Evolutionary conservation across 306 rosid species (phyloP), one percentile per base, ranked within the genome.

Genomic region (Lagenaria siceraria): DNA sequence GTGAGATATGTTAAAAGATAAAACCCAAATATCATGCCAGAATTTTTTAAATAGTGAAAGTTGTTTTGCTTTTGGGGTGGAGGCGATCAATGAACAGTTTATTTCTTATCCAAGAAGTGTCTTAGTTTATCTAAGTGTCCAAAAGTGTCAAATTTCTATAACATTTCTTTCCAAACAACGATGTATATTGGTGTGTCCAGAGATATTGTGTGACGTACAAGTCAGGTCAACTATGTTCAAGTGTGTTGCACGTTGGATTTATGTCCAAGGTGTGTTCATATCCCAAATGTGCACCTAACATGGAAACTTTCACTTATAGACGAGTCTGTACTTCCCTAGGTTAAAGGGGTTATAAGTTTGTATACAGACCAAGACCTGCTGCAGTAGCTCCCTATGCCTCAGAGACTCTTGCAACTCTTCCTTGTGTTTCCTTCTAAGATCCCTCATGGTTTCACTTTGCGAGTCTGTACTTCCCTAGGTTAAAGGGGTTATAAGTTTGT

Each of bases 391-490:
- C 78, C 90, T 89, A 43, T 88, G 97, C 84, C 86, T 77, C 83
- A 96, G 85, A 52, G 94, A 86, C 75, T 96, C 99, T 35, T 90
- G 97, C 74, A 96, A 87, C 80, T 96, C 99, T 80, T 92, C 98
- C 87, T 90, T 96, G 87, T 96, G 89, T 81, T 90, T 96, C 84
- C 85, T 89, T 81, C 93, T 86, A 76, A 90, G 79, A 71, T 90
- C 96, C 81, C 87, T 84, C n/a, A n/a, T n/a, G n/a, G n/a, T n/a
- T n/a, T n/a, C n/a, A n/a, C n/a, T n/a, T n/a, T n/a, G n/a, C n/a
- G n/a, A n/a, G n/a, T n/a, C n/a, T n/a, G n/a, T n/a, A n/a, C n/a
- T n/a, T n/a, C n/a, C n/a, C 43, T 27, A 72, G 77, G 77, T 29
- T 72, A 58, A 43, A 61, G 73, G 7, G 31, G 73, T 48, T 63